Conservation (phyloP, 2,329 filamentous ascomycete species). For the Scorias spongiosa region DNA sequence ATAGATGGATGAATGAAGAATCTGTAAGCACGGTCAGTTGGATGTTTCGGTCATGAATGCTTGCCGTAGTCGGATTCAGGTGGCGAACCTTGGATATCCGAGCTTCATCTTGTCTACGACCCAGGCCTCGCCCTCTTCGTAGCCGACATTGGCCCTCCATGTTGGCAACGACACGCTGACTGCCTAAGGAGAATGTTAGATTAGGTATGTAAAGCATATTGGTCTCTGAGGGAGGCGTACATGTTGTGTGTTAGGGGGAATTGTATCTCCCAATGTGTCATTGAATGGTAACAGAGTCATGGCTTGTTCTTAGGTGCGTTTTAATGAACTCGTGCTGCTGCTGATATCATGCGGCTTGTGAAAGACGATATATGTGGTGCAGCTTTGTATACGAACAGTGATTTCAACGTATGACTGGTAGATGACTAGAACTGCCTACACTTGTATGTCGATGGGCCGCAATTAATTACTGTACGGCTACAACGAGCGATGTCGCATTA, state of each 20-base stretch:
- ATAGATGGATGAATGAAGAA: slow-evolving; percentile 89
- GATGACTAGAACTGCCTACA: too few relatives aligned
- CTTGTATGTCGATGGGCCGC: too few relatives aligned
- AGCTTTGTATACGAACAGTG: too few relatives aligned
- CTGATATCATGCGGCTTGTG: too few relatives aligned
- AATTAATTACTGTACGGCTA: too few relatives aligned
- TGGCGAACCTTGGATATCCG: slow-evolving; percentile 65
- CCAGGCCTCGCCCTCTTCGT: slow-evolving; percentile 83
- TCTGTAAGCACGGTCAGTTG: slow-evolving; percentile 26
- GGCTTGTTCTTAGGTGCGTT: neutral
- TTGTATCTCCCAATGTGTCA: slow-evolving; percentile 44
- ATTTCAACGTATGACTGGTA: too few relatives aligned
- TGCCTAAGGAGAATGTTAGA: slow-evolving; percentile 41
- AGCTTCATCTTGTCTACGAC: slow-evolving; percentile 74
- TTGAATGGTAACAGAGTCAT: slow-evolving; percentile 16
- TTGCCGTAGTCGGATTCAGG: neutral
- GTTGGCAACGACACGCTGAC: slow-evolving; percentile 92
- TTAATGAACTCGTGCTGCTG: too few relatives aligned
- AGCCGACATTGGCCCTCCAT: slow-evolving; percentile 80
- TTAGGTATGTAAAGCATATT: neutral
- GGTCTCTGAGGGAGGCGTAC: slow-evolving; percentile 33
- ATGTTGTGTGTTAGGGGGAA: slow-evolving; percentile 65
- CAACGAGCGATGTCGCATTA: too few relatives aligned
- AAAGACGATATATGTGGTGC: too few relatives aligned
- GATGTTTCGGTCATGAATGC: neutral